Conservation (phyloP, 108 stramenopile genomes). For the Pseudonitzschia multistriata region DNA sequence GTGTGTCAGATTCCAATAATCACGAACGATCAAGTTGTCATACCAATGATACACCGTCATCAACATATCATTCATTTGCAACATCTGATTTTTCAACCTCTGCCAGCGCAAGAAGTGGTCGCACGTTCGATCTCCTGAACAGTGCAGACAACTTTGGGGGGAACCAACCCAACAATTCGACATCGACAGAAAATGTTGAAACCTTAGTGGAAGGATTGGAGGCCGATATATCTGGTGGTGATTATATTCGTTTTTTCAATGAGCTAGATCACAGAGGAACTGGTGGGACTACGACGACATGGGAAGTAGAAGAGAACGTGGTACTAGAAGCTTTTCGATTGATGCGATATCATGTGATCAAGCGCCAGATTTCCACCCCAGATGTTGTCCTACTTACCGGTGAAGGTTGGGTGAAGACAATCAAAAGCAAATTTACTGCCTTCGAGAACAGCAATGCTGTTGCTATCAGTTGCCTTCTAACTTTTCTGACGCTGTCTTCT, state of each 20-base stretch:
- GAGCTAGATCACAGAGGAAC: conserved; percentile 15
- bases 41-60: background rate
- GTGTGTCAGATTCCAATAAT: background rate
- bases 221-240: conserved; percentile 18
- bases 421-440: conserved; percentile 1
- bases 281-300: background rate
- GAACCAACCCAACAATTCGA: background rate
- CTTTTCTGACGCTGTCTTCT: conserved; percentile 19
- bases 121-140: background rate
- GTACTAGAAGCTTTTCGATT: conserved; percentile 16
- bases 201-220: conserved; percentile 10
- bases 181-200: background rate
- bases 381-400: conserved; percentile 23
- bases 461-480: conserved; percentile 18
- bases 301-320: conserved; percentile 7
- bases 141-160: background rate
- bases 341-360: conserved; percentile 8
- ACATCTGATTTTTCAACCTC: background rate
- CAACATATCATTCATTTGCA: background rate
- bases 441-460: conserved; percentile 5
- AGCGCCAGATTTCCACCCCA: conserved; percentile 19
- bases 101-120: background rate
- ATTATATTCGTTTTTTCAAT: conserved; percentile 29
- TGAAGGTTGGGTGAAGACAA: conserved; percentile 33
- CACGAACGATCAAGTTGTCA: background rate